Conservation (phyloP, 176 grass and related monocot species). For the Neostapfia colusana region DNA sequence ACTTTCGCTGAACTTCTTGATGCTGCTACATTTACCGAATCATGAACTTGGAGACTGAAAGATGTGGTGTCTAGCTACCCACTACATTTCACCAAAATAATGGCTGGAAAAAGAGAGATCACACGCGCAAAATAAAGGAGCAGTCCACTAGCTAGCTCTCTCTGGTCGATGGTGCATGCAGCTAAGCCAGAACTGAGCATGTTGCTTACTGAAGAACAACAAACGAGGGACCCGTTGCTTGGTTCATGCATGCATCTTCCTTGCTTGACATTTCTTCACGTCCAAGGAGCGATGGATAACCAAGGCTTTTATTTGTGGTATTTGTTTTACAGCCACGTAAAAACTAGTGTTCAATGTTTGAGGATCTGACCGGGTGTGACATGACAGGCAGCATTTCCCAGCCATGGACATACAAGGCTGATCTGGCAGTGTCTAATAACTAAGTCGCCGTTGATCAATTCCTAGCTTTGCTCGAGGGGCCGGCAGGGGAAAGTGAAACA, state of each 20-base stretch:
- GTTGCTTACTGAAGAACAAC: slow-evolving; percentile 29
- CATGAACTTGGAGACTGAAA: slow-evolving; percentile 40
- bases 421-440: too few species aligned
- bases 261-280: neutral
- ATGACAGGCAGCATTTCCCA: too few species aligned
- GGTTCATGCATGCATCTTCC: slow-evolving; percentile 9
- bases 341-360: neutral
- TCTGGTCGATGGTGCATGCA: slow-evolving; percentile 26
- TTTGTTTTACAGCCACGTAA: neutral
- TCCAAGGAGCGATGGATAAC: neutral
- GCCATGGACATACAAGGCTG: too few species aligned
- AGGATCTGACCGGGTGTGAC: neutral
- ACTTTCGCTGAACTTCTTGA: neutral
- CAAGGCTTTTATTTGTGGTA: neutral
- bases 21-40: slow-evolving; percentile 22
- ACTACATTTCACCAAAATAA: slow-evolving; percentile 30
- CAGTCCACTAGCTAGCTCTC: slow-evolving; percentile 13
- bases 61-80: slow-evolving; percentile 22
- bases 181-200: neutral
- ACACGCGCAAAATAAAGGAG: slow-evolving; percentile 4
- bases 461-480: too few species aligned
- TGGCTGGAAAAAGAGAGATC: neutral
- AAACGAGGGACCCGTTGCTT: slow-evolving; percentile 8
- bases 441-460: too few species aligned
- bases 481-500: too few species aligned